Evolutionary conservation across 371 early-diverging fungal genomes (phyloP).

Genomic region (Choanephora cucurbitarum): DNA sequence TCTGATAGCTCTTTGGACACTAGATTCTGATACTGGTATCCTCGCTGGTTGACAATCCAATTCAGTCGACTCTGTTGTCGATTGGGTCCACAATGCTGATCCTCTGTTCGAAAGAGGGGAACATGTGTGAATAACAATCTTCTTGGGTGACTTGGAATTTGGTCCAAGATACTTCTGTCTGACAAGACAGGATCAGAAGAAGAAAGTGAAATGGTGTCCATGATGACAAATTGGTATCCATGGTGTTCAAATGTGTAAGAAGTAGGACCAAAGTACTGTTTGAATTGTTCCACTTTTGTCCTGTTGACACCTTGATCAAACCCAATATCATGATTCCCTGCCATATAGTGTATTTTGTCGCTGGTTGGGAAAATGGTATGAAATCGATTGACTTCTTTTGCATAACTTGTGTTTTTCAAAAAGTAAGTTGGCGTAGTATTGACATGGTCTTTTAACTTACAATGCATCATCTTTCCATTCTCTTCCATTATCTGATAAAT

Average conservation of each 20-base stretch:
- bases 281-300: constrained; percentile 55
- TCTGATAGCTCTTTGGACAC: constrained; percentile 54
- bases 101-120: constrained; percentile 71
- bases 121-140: constrained; percentile 78
- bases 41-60: constrained; percentile 54
- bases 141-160: constrained; percentile 36
- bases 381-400: constrained; percentile 31
- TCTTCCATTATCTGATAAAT: constrained; percentile 87
- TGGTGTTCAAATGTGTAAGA: constrained; percentile 64
- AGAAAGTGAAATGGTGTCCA: constrained; percentile 83
- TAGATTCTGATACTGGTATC: constrained; percentile 89
- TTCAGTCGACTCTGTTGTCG: constrained; percentile 42
- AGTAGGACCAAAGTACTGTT: constrained; percentile 62
- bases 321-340: constrained; percentile 94
- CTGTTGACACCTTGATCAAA: constrained; percentile 73
- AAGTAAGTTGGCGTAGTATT: no score
- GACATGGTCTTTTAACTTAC: no score
- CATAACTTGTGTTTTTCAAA: no score
- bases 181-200: constrained; percentile 21
- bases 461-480: constrained; percentile 61
- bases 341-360: constrained; percentile 50
- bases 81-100: constrained; percentile 69
- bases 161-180: constrained; percentile 13
- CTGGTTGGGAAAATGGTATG: constrained; percentile 27
- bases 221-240: constrained; percentile 63